phyloP scores from a whole-genome alignment of 768 basidiomycete species.

The Baorangia bicolor region DNA sequence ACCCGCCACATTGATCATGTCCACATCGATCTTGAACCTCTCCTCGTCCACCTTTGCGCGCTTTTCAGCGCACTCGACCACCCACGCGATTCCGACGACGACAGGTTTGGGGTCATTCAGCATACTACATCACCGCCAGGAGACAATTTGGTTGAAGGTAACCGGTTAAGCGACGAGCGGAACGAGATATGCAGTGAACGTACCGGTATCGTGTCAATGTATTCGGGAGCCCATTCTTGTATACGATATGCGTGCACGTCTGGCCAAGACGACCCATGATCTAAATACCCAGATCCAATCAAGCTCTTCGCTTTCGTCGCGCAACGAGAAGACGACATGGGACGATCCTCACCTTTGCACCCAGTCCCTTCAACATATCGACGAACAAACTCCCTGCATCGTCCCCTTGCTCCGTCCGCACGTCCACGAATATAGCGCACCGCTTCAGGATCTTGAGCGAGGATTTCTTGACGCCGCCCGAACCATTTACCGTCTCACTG shows the following conservation, averaged over 20 bases:
- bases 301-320: not conserved
- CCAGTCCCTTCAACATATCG: slow-evolving; percentile 77
- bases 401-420: slow-evolving; percentile 69
- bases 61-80: slow-evolving; percentile 81
- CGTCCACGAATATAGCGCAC: slow-evolving; percentile 84
- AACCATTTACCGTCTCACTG: slow-evolving; percentile 20
- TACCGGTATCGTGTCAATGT: slow-evolving; percentile 74
- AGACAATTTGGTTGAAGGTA: not conserved
- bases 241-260: slow-evolving; percentile 81
- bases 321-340: not conserved
- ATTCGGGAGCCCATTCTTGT: slow-evolving; percentile 75
- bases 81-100: slow-evolving; percentile 86
- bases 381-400: slow-evolving; percentile 79
- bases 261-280: slow-evolving; percentile 65
- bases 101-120: slow-evolving; percentile 66
- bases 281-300: slow-evolving; percentile 32
- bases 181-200: slow-evolving; percentile 15
- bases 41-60: slow-evolving; percentile 61
- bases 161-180: not conserved
- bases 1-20: slow-evolving; percentile 54
- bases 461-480: slow-evolving; percentile 29
- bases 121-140: slow-evolving; percentile 37
- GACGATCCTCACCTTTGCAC: slow-evolving; percentile 63
- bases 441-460: slow-evolving; percentile 59
- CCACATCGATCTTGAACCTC: slow-evolving; percentile 64